Base-by-base conservation (phyloP, 257 asterid genomes). In the Rhazya stricta region DNA sequence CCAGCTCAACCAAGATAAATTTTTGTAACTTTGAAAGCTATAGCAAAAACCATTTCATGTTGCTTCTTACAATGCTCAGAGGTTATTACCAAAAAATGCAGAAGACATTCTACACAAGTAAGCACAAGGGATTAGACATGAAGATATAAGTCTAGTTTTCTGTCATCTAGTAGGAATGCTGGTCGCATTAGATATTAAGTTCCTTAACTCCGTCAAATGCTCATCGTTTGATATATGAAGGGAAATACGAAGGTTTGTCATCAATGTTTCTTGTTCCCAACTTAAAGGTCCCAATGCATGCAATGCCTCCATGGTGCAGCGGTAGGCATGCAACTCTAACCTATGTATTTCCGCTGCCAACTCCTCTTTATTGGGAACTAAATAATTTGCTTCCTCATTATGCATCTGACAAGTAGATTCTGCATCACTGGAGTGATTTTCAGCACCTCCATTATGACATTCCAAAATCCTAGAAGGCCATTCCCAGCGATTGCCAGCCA, bases 261-360 rank as follows among this genome's bases (percentile, higher is more conserved):
- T 69, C 84, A 85, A 74, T 36, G 85, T 69, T 83, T 85, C 89
- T 62, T 83, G 84, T 79, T 83, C 89, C 89, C 89, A 85, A 76
- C 87, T 85, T 75, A 85, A 79, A 43, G 89, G 89, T 74, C 89
- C 89, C 23, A 79, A 85, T 58, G 89, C 89, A 80, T 80, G 82
- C 79, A 85, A 80, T 57, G 87, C 89, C 86, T 73, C 85, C 85
- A 85, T 69, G 34, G 87, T 85, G 72, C 84, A 71, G 50, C 87
- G 85, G 67, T 85, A 85, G 57, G 89, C 89, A 80, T 81, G 79
- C 85, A 85, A 80, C 83, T 85, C 87, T 79, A 85, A 77, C 84
- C 78, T 81, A 74, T 77, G 89, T 67, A 83, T 77, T 78, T 75
- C 84, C 27, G 67, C 75, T 8, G 77, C 81, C 75, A 85, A 50